These are phyloP conservation scores for Colletotrichum coccodes DNA, from an alignment of 2,329 filamentous ascomycete genomes.

Conservation along the genomic window DNA sequence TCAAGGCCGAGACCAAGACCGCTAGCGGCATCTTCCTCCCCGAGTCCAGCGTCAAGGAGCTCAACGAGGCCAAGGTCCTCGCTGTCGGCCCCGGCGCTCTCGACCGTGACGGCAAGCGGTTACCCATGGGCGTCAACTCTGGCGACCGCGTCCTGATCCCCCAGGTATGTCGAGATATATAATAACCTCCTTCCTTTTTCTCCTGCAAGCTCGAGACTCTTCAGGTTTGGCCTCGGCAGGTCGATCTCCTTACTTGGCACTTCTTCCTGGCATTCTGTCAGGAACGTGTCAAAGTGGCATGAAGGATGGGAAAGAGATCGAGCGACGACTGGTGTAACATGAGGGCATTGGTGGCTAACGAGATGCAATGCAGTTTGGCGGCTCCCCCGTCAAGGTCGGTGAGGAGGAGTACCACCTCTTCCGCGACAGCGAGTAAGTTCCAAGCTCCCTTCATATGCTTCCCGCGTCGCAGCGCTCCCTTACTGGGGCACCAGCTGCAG, in stretches of 20 bases:
- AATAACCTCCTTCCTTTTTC: slow-evolving; percentile 8
- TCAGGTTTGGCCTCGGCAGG: not conserved
- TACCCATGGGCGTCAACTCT: slow-evolving; percentile 82
- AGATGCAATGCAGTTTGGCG: slow-evolving; percentile 76
- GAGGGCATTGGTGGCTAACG: slow-evolving; percentile 6
- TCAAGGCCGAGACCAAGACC: slow-evolving; percentile 97
- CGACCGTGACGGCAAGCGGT: slow-evolving; percentile 88
- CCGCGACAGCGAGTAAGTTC: slow-evolving; percentile 94
- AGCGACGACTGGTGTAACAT: not conserved
- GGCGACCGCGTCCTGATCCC: slow-evolving; percentile 97
- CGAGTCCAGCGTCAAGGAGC: slow-evolving; percentile 95
- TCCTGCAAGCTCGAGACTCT: slow-evolving; percentile 14
- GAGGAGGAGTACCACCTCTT: slow-evolving; percentile 97
- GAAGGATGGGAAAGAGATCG: too few relatives aligned
- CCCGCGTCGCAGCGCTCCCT: too few relatives aligned
- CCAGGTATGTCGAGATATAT: slow-evolving; percentile 70
- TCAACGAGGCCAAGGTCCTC: slow-evolving; percentile 96
- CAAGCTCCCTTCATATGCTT: too few relatives aligned
- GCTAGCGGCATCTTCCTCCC: slow-evolving; percentile 97
- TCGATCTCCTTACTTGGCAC: not conserved
- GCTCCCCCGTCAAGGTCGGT: slow-evolving; percentile 94
- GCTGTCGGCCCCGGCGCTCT: slow-evolving; percentile 91
- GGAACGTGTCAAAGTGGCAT: not conserved
- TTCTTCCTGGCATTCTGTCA: not conserved
- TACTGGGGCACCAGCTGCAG: not conserved